Percentiles rank a stretch among this genome's conserved stretches.
phyloP scores from a whole-genome alignment of 169 alveolate species.

The Plasmodium malariae region DNA sequence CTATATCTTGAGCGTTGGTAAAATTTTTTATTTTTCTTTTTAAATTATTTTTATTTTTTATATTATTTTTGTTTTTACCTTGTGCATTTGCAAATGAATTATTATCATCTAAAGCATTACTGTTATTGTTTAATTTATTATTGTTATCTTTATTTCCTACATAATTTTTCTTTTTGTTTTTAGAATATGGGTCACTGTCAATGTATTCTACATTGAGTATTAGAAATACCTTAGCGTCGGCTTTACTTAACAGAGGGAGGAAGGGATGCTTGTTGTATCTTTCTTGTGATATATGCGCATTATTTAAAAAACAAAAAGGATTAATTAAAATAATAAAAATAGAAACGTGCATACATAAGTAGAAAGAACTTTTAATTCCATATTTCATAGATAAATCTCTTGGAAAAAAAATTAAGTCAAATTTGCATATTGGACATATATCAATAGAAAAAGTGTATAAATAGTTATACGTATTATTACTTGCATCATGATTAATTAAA shows the following conservation, averaged over 20 bases:
- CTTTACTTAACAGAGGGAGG: constrained; percentile 68
- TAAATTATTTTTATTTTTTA: constrained; percentile 20
- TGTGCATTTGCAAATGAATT: neutral
- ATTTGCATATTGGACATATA: constrained; percentile 97
- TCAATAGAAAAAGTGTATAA: constrained; percentile 95
- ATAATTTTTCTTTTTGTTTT: constrained; percentile 3
- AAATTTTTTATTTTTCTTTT: constrained; percentile 39
- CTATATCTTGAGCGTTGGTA: neutral
- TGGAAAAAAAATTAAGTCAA: constrained; percentile 96
- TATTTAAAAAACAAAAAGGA: constrained; percentile 27
- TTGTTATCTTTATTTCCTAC: neutral
- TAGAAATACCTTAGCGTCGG: constrained; percentile 55
- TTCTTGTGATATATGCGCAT: constrained; percentile 69
- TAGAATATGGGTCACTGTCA: constrained; percentile 15
- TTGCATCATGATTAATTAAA: constrained; percentile 94
- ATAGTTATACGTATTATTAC: constrained; percentile 91
- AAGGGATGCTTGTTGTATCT: constrained; percentile 82
- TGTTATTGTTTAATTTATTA: neutral
- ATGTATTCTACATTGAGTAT: constrained; percentile 61
- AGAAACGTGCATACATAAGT: constrained; percentile 59
- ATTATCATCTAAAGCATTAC: neutral
- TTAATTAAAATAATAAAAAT: constrained; percentile 51
- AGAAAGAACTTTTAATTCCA: constrained; percentile 84
- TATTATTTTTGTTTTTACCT: neutral
- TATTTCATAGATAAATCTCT: constrained; percentile 87